Evolutionary conservation across 2,329 filamentous ascomycete genomes (phyloP), one percentile per base, ranked within the genome.

Genomic region (Elsinoe australis): DNA sequence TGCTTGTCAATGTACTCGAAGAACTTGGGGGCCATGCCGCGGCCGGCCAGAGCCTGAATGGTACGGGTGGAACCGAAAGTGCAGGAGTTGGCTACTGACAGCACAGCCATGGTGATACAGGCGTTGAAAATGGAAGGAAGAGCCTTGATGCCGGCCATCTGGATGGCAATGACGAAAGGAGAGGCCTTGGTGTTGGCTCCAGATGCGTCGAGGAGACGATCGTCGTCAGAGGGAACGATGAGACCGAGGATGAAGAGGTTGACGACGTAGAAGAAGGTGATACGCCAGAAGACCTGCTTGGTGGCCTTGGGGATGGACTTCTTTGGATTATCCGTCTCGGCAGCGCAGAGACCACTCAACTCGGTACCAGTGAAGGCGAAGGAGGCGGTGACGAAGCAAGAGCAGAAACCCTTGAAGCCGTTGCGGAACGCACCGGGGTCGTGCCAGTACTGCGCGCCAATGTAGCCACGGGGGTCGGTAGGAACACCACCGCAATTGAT

Each of bases 1-100:
- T 82, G 79, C 45, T 83, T 81, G 67, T 95, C 88, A 54, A 94
- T 80, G 64, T 94, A 94, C 44, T 79, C 78, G 22, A 94, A 71
- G 56, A 88, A 72, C 53, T 70, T 74, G 14, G 88, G 88, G 0
- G 87, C 88, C 61, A 92, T 87, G 49, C 81, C 77, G 33, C 52
- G 51, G 22, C 31, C 44, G 15, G 54, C 52, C 5, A 53, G 47
- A 33, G 76, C 75, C 34, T 74, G 72, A 8, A 80, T 63, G 2
- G 75, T 78, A 51, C 76, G 73, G 2, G 75, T 76, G 2, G 70
- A 73, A 53, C 72, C 76, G 56, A 74, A 80, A 5, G 75, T 71
- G 54, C 69, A 68, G 1, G 74, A 78, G 53, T 76, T 75, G 55
- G 73, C 76, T 33, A 79, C 74, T 38, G 68, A 72, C 45, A 78